Base-by-base conservation (phyloP, 495 filamentous ascomycete genomes). In the Neurospora sp. region DNA sequence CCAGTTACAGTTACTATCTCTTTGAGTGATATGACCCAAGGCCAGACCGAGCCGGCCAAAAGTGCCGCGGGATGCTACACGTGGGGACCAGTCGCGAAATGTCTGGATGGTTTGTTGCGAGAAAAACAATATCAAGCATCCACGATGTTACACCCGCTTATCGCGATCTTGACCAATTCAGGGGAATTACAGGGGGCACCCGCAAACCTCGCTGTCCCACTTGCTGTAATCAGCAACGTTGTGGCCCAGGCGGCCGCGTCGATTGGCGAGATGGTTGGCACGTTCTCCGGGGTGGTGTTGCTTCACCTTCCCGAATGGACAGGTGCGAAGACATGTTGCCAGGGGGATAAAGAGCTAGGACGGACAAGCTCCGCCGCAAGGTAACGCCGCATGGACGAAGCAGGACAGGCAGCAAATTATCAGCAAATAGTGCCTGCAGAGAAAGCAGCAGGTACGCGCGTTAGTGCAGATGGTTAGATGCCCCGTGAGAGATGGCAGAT, bases 241-340 rank as follows among this genome's bases (percentile, higher is more conserved):
- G 27, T 65, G 53, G 9, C 27, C 12, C 12, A 35, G 53, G 7
- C 6, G 14, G 27, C 22, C 6, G 27, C 7, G 27, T 65, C 18
- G 27, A 65, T 65, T 65, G 53, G 53, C 18, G 20, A 68, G 71
- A 75, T 73, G 72, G 39, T 1, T 69, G 37, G 38, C 73, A 73
- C 69, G 73, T 73, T 72, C 16, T 68, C 35, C 37, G 27, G 27
- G 53, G 53, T 61, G 53, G 14, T 35, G 53, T 37, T 35, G 53
- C 35, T 22, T 68, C 69, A 75, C 73, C 73, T 75, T 44, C 73
- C 73, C 68, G 71, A 75, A 73, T 73, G 71, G 73, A 73, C 71
- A 75, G 71, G 73, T 75, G 73, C 53, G 14, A 65, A 65, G 27
- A 65, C 27, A 35, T 35, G 14, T 65, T 65, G 53, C 53, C 53